Base-by-base conservation (phyloP, 495 filamentous ascomycete species). In the Daldinia loculata region DNA sequence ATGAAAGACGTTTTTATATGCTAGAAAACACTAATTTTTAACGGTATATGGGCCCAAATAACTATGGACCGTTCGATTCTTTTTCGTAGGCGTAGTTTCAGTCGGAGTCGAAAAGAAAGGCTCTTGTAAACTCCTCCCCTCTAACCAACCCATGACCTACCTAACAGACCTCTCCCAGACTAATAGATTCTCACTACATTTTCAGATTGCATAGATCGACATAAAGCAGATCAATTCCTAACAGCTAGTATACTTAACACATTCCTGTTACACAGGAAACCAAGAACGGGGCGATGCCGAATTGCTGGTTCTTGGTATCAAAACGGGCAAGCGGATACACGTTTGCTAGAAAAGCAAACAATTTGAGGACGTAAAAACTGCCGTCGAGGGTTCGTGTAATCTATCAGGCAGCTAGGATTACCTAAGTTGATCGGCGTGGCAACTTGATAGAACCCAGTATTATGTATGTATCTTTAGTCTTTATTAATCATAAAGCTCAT, bases 341-440 rank as follows among this genome's bases (percentile, higher is more conserved):
- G 50, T 30, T 53, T 53, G 50, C 27, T 53, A 53, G 14, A 30
- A 8, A 30, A 30, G 26, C 50, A 53, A 53, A 53, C 50, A 30
- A 30, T 29, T 15, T n/a, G n/a, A 48, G 11, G 7, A 19, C 12
- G 12, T 36, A 7, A 17, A 41, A 17, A 41, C 38, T 17, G 38
- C 2, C 38, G 15, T 17, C n/a, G 38, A 9, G 38, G 4, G 38
- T 17, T 39, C 2, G 2, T 39, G 36, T 14, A 39, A n/a, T 39
- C 12, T 39, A 39, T n/a, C 14, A 39, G 6, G 30, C 30, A 11
- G 30, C 30, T 36, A 12, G 14, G 3, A 3, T 5, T 36, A 22
- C 43, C 7, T 19, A 11, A 17, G 8, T 48, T 11, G 19, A 24
- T 48, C 17, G 7, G 17, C 43, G 9, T 48, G 19, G 8, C 6